Evolutionary conservation across 1,284 basidiomycete genomes (phyloP).

Genomic region (Dichomitus squalens): DNA sequence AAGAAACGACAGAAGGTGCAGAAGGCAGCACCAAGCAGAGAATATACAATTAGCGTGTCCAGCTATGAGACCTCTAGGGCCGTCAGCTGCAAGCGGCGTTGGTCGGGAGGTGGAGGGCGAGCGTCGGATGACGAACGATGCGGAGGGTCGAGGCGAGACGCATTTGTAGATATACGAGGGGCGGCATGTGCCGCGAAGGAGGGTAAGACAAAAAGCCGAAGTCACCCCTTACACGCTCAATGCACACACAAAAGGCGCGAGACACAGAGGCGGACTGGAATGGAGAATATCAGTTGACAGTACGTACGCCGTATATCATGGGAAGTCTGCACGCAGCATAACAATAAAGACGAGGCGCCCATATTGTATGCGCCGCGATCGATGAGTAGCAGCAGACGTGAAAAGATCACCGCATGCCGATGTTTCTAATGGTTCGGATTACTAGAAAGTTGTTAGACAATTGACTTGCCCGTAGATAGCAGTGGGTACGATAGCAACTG

Average conservation of each 20-base stretch:
- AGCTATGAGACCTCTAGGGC: slow-evolving; percentile 21
- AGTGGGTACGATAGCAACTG: background rate
- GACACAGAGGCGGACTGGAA: background rate
- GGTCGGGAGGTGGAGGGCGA: background rate
- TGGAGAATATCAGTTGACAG: background rate
- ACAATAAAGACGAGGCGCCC: background rate
- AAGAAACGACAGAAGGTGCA: slow-evolving; percentile 1
- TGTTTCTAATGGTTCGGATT: background rate
- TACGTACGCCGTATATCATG: background rate
- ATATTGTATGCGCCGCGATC: background rate
- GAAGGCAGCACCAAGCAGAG: background rate
- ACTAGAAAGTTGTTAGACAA: background rate
- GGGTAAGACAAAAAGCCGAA: background rate
- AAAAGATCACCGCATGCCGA: background rate
- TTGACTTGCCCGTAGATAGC: background rate
- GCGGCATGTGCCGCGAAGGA: background rate
- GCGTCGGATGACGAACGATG: slow-evolving; percentile 17
- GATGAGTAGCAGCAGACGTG: background rate
- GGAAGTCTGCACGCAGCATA: background rate
- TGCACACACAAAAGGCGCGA: slow-evolving; percentile 3
- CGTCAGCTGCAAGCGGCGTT: background rate
- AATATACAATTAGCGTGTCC: background rate
- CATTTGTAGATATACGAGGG: background rate
- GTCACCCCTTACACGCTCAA: background rate
- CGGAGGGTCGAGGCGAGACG: background rate